Conservation (phyloP, 345 rosid species). For the Brassica cretica region DNA sequence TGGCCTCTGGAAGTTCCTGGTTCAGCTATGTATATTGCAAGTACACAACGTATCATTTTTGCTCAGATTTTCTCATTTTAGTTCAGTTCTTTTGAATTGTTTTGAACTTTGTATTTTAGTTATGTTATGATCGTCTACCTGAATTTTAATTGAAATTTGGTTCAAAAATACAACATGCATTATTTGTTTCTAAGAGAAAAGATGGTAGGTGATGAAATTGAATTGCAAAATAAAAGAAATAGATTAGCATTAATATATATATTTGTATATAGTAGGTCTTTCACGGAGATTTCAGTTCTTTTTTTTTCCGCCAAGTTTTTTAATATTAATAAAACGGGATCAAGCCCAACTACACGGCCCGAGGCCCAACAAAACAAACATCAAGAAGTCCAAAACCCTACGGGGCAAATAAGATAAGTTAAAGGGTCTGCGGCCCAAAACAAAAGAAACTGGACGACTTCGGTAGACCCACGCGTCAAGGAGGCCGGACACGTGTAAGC, state of each 20-base stretch:
- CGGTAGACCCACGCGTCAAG: too few relatives aligned
- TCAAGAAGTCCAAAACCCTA: too few relatives aligned
- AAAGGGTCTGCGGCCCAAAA: too few relatives aligned
- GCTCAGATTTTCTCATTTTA: not conserved
- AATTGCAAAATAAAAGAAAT: conserved; percentile 6
- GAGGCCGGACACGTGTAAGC: too few relatives aligned
- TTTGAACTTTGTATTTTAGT: not conserved
- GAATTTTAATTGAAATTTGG: not conserved
- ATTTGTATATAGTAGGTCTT: not conserved
- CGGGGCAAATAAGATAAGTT: too few relatives aligned
- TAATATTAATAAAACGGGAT: too few relatives aligned
- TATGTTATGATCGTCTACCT: not conserved
- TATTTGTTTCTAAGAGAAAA: not conserved
- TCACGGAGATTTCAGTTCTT: not conserved
- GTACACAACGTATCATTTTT: not conserved
- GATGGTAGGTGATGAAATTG: not conserved
- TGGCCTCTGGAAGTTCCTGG: not conserved
- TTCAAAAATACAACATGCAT: not conserved
- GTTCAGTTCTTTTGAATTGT: not conserved
- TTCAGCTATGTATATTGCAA: not conserved
- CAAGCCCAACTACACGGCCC: too few relatives aligned
- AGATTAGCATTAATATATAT: not conserved
- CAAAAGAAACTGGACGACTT: too few relatives aligned
- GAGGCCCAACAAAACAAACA: too few relatives aligned
- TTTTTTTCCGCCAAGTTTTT: too few relatives aligned